phyloP scores from a whole-genome alignment of 2,329 filamentous ascomycete genomes.

The Calonectria pseudoturangicola region DNA sequence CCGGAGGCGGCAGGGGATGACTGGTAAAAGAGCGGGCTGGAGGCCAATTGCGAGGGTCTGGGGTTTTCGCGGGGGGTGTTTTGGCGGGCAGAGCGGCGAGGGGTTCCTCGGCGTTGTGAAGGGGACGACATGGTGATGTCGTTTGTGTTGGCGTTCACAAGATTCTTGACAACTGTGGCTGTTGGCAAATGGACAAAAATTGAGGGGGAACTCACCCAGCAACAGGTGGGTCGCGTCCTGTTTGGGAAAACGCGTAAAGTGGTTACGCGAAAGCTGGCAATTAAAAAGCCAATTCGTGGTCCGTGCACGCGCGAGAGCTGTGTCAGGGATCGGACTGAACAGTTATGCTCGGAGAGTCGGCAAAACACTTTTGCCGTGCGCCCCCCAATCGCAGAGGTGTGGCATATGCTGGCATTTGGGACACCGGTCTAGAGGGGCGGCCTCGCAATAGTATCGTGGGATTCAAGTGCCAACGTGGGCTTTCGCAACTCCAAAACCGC shows the following conservation, averaged over 20 bases:
- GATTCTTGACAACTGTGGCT: slow-evolving; percentile 45
- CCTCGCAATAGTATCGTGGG: slow-evolving; percentile 43
- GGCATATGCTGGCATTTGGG: slow-evolving; percentile 54
- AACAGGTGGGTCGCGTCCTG: slow-evolving; percentile 52
- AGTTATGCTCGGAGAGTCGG: slow-evolving; percentile 47
- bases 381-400: slow-evolving; percentile 46
- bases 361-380: slow-evolving; percentile 57
- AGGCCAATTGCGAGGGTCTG: slow-evolving; percentile 74
- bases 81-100: slow-evolving; percentile 65
- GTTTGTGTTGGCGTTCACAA: slow-evolving; percentile 36
- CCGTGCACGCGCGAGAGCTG: slow-evolving; percentile 53
- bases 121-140: slow-evolving; percentile 64
- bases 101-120: slow-evolving; percentile 67
- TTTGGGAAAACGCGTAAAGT: slow-evolving; percentile 64
- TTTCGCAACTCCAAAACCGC: slow-evolving; percentile 39
- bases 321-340: slow-evolving; percentile 14
- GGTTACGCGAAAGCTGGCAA: slow-evolving; percentile 48
- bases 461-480: slow-evolving; percentile 45
- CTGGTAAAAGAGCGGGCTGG: slow-evolving; percentile 88
- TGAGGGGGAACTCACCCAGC: slow-evolving; percentile 51
- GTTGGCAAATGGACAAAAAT: slow-evolving; percentile 50
- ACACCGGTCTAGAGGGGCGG: slow-evolving; percentile 58
- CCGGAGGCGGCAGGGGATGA: slow-evolving; percentile 64
- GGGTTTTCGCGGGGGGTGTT: slow-evolving; percentile 67
- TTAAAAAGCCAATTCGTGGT: slow-evolving; percentile 43